phyloP scores from a whole-genome alignment of 495 filamentous ascomycete genomes.

The Friedmanniomyces simplex region DNA sequence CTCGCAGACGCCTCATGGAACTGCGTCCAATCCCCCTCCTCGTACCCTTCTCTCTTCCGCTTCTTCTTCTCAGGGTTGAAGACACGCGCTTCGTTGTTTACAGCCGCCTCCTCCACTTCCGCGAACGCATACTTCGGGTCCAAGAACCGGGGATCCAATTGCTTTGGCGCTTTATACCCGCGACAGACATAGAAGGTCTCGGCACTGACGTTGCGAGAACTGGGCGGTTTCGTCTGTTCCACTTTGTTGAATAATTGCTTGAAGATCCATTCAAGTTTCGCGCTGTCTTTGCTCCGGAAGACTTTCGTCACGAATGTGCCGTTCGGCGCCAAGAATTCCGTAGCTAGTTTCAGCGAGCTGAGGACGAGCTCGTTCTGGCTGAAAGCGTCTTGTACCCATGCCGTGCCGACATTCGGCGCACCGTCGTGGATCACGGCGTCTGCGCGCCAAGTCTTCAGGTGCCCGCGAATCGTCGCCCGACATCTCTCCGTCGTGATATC shows the following conservation, averaged over 20 bases:
- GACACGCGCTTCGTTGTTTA: slow-evolving; percentile 95
- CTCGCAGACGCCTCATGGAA: slow-evolving; percentile 78
- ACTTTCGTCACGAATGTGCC: slow-evolving; percentile 97
- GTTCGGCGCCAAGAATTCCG: slow-evolving; percentile 81
- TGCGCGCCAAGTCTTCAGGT: slow-evolving; percentile 95
- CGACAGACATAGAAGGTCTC: slow-evolving; percentile 97
- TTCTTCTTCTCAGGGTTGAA: slow-evolving; percentile 97
- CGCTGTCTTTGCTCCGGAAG: slow-evolving; percentile 96
- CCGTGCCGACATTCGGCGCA: slow-evolving; percentile 93
- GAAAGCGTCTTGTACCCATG: slow-evolving; percentile 98
- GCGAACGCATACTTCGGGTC: slow-evolving; percentile 89
- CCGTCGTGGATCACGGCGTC: slow-evolving; percentile 97
- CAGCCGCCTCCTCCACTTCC: slow-evolving; percentile 76
- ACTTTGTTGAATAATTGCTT: slow-evolving; percentile 92
- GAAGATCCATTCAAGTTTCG: slow-evolving; percentile 92
- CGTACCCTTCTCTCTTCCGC: slow-evolving; percentile 91
- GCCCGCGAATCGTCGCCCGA: slow-evolving; percentile 75
- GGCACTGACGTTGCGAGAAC: slow-evolving; percentile 87
- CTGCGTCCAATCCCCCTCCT: slow-evolving; percentile 89
- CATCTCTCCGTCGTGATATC: slow-evolving; percentile 98
- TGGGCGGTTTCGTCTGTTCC: slow-evolving; percentile 93
- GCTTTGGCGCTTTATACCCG: slow-evolving; percentile 87
- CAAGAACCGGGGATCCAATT: slow-evolving; percentile 83
- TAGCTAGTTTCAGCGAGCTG: slow-evolving; percentile 84
- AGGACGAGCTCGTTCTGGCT: slow-evolving; percentile 92